Conservation (phyloP, 1,139 yeast genomes). For the Candida pseudoviswanathii region DNA sequence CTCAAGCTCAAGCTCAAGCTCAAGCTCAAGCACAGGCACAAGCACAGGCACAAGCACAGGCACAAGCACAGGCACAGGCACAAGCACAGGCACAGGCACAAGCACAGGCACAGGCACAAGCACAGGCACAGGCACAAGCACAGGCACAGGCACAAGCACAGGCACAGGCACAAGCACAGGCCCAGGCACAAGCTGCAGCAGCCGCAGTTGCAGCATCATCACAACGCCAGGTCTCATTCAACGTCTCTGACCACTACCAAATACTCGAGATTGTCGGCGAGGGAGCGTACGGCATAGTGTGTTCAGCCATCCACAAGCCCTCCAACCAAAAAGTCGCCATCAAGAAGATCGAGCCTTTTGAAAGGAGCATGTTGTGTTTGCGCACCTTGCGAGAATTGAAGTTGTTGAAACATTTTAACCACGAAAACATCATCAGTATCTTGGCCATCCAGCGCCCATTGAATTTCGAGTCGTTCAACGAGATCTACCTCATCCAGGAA, state of each 20-base stretch:
- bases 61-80: slow-evolving; percentile 1
- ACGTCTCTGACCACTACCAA: slow-evolving; percentile 38
- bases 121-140: neutral
- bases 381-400: slow-evolving; percentile 47
- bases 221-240: slow-evolving; percentile 26
- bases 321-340: slow-evolving; percentile 45
- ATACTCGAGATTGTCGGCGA: slow-evolving; percentile 46
- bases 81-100: slow-evolving; percentile 6
- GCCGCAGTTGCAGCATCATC: neutral
- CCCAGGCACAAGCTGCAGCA: slow-evolving; percentile 2
- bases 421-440: slow-evolving; percentile 44
- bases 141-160: neutral
- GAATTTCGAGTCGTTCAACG: slow-evolving; percentile 48
- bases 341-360: slow-evolving; percentile 44
- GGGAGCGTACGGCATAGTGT: slow-evolving; percentile 51
- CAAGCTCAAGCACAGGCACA: slow-evolving; percentile 2
- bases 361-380: slow-evolving; percentile 37
- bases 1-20: neutral
- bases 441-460: slow-evolving; percentile 42
- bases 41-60: slow-evolving; percentile 3
- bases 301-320: slow-evolving; percentile 42
- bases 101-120: neutral
- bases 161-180: slow-evolving; percentile 1
- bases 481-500: slow-evolving; percentile 71
- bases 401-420: slow-evolving; percentile 35